A percentile compares a stretch with the other conserved stretches of the same genome.
These are phyloP conservation scores for Backusella macrospora DNA, from an alignment of 192 early-diverging fungal species.

Conservation along the genomic window DNA sequence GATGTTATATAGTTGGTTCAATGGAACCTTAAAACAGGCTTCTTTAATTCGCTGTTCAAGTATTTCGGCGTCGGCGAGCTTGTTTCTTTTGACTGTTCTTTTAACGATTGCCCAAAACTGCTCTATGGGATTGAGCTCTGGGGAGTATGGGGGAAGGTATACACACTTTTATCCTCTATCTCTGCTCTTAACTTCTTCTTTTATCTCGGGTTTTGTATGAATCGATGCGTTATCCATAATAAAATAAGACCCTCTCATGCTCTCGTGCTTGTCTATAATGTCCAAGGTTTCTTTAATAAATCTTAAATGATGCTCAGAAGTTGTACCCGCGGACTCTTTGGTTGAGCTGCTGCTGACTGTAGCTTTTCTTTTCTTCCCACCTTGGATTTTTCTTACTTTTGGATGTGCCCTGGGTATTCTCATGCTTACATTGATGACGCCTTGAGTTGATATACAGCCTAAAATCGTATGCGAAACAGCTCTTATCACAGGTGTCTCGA, in stretches of 20 bases:
- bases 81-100: too few relatives aligned
- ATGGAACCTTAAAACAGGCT: too few relatives aligned
- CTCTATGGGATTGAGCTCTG: conserved; percentile 37
- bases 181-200: neutral
- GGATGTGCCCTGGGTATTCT: neutral
- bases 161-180: conserved; percentile 22
- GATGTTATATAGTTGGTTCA: too few relatives aligned
- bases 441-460: neutral
- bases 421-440: neutral
- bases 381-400: neutral
- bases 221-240: conserved; percentile 31
- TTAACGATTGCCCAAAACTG: too few relatives aligned
- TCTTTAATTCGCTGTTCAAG: too few relatives aligned
- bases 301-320: neutral
- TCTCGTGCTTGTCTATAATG: neutral
- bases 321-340: neutral
- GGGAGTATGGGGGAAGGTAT: conserved; percentile 33
- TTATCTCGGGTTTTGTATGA: neutral
- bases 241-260: conserved; percentile 6
- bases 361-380: conserved; percentile 1
- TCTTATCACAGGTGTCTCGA: neutral
- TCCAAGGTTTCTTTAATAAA: conserved; percentile 3
- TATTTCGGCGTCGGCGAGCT: too few relatives aligned
- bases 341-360: neutral
- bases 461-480: neutral